Evolutionary conservation across 148 eudicot species (phyloP).

Genomic region (Cornus kousa): DNA sequence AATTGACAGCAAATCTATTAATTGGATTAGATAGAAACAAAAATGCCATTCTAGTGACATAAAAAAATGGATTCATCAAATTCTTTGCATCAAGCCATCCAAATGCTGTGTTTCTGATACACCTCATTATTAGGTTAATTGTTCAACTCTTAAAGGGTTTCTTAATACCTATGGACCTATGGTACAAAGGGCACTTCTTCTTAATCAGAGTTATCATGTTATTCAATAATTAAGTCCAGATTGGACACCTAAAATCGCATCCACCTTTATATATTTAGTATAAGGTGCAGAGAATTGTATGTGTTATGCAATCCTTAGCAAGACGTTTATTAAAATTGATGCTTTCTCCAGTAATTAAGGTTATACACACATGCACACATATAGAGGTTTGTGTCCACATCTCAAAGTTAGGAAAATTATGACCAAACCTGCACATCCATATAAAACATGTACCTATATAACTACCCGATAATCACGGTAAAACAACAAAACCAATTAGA

Average conservation of each 20-base stretch:
- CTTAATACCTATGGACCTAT: too few relatives aligned
- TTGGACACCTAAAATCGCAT: not conserved
- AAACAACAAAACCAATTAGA: constrained; percentile 12
- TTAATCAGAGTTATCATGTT: not conserved
- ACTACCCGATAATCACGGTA: not conserved
- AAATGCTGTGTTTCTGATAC: not conserved
- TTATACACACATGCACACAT: not conserved
- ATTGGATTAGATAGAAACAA: not conserved
- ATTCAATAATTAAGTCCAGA: not conserved
- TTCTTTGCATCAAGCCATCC: not conserved
- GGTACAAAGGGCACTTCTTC: not conserved
- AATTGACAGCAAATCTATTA: too few relatives aligned
- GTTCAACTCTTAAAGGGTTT: too few relatives aligned
- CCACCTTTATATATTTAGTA: not conserved
- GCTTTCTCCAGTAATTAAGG: not conserved
- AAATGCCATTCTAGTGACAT: not conserved
- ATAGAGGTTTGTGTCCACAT: not conserved
- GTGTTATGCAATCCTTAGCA: not conserved
- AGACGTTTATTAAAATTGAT: not conserved
- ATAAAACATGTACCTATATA: not conserved
- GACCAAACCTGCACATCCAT: not conserved
- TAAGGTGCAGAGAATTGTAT: not conserved
- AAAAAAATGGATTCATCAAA: not conserved
- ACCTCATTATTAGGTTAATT: not conserved
- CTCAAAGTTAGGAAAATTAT: not conserved